These are phyloP conservation scores for Raffaelea albimanens DNA, from an alignment of 2,329 filamentous ascomycete species.

Conservation along the genomic window DNA sequence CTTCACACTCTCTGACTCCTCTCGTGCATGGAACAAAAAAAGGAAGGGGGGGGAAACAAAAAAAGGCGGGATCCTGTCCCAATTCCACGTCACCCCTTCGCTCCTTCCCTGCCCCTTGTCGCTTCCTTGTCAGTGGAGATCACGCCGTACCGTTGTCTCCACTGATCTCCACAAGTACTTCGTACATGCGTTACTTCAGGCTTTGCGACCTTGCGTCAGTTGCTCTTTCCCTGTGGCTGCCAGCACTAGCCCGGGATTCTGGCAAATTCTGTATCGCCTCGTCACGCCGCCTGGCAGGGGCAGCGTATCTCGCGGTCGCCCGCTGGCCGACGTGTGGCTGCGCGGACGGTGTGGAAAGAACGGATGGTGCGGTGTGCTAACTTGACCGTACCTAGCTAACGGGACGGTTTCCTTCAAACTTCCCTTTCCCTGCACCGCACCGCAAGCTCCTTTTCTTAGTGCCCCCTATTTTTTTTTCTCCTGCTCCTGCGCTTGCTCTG, in stretches of 20 bases:
- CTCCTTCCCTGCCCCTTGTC: slow-evolving; percentile 7
- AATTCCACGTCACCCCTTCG: slow-evolving; percentile 10
- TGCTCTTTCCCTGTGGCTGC: not conserved
- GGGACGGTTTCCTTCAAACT: not conserved
- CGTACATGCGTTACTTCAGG: not conserved
- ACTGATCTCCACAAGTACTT: slow-evolving; percentile 11
- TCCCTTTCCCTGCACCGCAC: not conserved
- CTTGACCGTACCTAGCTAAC: not conserved
- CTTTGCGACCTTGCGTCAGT: not conserved
- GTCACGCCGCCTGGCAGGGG: not conserved
- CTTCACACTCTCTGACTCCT: too few relatives aligned
- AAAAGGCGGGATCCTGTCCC: slow-evolving; percentile 6
- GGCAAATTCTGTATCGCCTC: not conserved
- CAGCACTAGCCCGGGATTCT: not conserved
- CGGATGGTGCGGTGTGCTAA: slow-evolving; percentile 3
- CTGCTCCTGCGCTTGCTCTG: slow-evolving; percentile 2
- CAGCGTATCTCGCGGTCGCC: not conserved
- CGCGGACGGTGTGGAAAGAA: slow-evolving; percentile 1
- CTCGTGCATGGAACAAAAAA: not conserved
- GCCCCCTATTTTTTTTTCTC: slow-evolving; percentile 3
- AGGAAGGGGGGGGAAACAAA: not conserved
- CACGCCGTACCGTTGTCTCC: slow-evolving; percentile 2
- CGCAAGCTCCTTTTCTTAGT: slow-evolving; percentile 7
- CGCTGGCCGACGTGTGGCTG: not conserved
- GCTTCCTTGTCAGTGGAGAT: slow-evolving; percentile 6